These are phyloP conservation scores for Medicago lupulina DNA, from an alignment of 306 rosid species.

Conservation along the genomic window DNA sequence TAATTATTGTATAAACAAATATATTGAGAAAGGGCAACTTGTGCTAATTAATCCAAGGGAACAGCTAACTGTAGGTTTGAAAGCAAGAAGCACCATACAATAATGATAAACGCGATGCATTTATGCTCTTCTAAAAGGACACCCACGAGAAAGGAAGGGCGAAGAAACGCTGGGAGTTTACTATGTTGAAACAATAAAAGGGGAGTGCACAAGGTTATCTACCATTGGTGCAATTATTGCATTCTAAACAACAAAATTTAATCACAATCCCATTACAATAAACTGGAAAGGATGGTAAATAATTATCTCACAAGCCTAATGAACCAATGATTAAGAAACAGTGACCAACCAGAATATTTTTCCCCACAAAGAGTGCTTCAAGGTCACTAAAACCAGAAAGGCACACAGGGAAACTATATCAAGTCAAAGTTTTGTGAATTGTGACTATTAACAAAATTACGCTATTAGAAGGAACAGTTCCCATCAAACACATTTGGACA, in stretches of 20 bases:
- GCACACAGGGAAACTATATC: constrained; percentile 21
- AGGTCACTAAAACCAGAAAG: constrained; percentile 15
- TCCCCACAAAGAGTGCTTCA: neutral
- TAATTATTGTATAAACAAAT: constrained; percentile 20
- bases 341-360: constrained; percentile 24
- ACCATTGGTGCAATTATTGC: constrained; percentile 16
- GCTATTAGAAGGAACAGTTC: constrained; percentile 1
- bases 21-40: constrained; percentile 18
- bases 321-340: constrained; percentile 25
- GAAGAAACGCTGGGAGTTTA: constrained; percentile 1
- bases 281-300: constrained; percentile 28
- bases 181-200: neutral
- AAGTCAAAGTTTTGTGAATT: constrained; percentile 16
- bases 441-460: constrained; percentile 27
- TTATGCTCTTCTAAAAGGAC: neutral
- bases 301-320: constrained; percentile 11
- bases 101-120: neutral
- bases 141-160: neutral
- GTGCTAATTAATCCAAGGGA: constrained; percentile 23
- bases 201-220: constrained; percentile 9
- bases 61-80: neutral
- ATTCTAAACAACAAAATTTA: constrained; percentile 19
- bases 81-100: neutral
- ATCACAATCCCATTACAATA: constrained; percentile 27
- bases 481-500: neutral